Percentiles rank a stretch among this genome's conserved stretches.
These are phyloP conservation scores for Rhodotorula sp. DNA, from an alignment of 1,284 basidiomycete genomes.

Conservation along the genomic window DNA sequence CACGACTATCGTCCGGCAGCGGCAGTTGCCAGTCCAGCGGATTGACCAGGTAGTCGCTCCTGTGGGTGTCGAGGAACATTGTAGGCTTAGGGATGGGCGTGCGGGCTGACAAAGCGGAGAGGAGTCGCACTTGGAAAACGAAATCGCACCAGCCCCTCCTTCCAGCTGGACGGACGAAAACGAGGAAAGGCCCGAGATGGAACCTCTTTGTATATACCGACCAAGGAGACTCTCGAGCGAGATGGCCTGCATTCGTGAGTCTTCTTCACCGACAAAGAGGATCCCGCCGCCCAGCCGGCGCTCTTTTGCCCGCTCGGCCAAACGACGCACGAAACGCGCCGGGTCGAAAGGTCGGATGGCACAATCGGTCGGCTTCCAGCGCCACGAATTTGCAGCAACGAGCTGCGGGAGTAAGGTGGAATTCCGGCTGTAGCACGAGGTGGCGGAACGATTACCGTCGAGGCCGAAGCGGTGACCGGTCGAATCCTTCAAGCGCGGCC, in stretches of 20 bases:
- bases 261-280: constrained; percentile 2
- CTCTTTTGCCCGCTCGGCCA: background rate
- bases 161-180: background rate
- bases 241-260: background rate
- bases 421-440: background rate
- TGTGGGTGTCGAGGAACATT: background rate
- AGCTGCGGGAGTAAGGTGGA: background rate
- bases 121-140: background rate
- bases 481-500: constrained; percentile 5
- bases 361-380: background rate
- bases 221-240: constrained; percentile 3
- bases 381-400: background rate
- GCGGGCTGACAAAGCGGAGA: background rate
- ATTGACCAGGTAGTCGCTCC: background rate
- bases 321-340: background rate
- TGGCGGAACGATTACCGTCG: background rate
- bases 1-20: background rate
- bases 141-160: background rate
- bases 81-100: background rate
- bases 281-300: background rate
- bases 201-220: background rate
- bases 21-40: background rate
- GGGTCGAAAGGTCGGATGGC: background rate
- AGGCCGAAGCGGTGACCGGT: constrained; percentile 1
- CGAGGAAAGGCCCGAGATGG: background rate